Evolutionary conservation across 2,329 filamentous ascomycete genomes (phyloP).

Genomic region (Cladophialophora carrionii): DNA sequence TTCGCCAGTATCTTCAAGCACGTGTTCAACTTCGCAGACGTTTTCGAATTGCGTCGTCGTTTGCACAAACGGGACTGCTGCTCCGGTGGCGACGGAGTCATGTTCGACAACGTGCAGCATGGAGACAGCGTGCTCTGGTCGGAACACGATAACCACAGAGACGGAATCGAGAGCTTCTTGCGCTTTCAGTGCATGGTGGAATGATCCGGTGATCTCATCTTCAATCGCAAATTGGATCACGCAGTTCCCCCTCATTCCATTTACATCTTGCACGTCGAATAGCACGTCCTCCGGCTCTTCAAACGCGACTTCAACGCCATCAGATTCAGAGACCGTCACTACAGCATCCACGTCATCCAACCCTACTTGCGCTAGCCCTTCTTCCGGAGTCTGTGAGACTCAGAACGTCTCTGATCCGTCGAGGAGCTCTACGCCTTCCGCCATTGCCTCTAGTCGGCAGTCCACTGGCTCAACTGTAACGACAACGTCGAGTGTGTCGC

Average conservation of each 20-base stretch:
- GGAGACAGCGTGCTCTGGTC: conserved; percentile 8
- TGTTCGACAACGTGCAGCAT: conserved; percentile 9
- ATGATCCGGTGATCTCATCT: conserved; percentile 14
- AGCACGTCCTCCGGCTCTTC: neutral
- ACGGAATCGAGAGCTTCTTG: neutral
- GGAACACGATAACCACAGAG: neutral
- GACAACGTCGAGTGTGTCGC: neutral
- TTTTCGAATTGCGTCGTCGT: conserved; percentile 3
- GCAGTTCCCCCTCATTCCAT: conserved; percentile 9
- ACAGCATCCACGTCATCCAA: neutral
- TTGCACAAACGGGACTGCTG: conserved; percentile 3
- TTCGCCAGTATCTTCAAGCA: conserved; percentile 8
- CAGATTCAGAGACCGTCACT: neutral
- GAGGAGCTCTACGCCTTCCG: neutral
- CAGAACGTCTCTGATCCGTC: neutral
- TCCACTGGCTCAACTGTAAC: neutral
- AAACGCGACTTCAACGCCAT: neutral
- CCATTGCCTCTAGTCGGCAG: neutral
- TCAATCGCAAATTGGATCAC: conserved; percentile 15
- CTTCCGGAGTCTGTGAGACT: neutral
- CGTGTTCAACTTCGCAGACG: conserved; percentile 7
- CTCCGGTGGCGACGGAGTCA: neutral
- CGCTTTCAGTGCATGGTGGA: conserved; percentile 13
- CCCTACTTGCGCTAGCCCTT: neutral
- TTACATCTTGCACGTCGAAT: neutral